Evolutionary conservation across 2,329 filamentous ascomycete genomes (phyloP), one percentile per base, ranked within the genome.

Genomic region (Microdochium nivale): DNA sequence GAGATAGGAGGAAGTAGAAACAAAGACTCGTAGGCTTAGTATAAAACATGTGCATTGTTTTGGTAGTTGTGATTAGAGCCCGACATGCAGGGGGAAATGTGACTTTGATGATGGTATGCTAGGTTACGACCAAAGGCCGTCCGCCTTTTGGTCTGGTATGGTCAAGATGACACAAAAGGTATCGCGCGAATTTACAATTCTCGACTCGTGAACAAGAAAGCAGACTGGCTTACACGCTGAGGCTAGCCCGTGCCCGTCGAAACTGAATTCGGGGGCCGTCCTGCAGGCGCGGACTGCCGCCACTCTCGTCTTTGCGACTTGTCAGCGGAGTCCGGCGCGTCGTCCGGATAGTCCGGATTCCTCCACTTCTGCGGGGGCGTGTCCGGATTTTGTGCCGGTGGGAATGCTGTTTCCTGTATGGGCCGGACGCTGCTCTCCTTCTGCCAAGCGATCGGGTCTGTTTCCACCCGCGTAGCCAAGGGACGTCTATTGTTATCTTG

Each of bases 371-470:
- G 69, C 2, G 75, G 72, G 5, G 80, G 75, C 1, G 75, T 78
- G 33, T 72, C 77, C 51, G 75, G 74, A 27, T 60, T 65, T 32
- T 65, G 65, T 47, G 63, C 62, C 51, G 68, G 70, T 9, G 73
- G 70, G 48, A 68, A 59, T 13, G 72, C 66, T n/a, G 78, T 73
- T 16, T 85, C 81, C 59, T 83, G 79, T 32, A 95, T 82, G 53
- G 91, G 87, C 48, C 90, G 83, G 40, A 92, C 90, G 48, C 87
- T 90, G 57, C 83, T 86, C 67, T 95, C 90, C 64, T 89, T 87
- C 61, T 90, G 86, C 84, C 86, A 90, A 4, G 88, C 79, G 23
- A 87, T 80, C 4, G 88, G 88, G 64, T 97, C 92, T n/a, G 87
- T 89, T 64, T 96, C 91, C 50, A 96, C 89, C 52, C 87, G 70